A percentile compares a stretch with the other conserved stretches of the same genome.
Conservation (phyloP, 306 rosid genomes). For the Hylodesmum podocarpum region DNA sequence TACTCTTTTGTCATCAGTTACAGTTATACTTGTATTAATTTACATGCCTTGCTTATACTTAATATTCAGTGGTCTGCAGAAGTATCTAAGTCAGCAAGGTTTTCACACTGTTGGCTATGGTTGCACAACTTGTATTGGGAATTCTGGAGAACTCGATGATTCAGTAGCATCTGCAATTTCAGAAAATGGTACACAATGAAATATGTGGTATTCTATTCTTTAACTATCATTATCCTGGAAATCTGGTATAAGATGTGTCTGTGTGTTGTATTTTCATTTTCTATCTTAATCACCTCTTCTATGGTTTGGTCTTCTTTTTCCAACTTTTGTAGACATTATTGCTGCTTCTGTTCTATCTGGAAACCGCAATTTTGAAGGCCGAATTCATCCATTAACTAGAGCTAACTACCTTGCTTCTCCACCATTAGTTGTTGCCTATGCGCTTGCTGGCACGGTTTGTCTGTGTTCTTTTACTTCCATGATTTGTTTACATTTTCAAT, state of each 20-base stretch:
- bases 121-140: conserved; percentile 60
- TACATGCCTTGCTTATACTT: neutral
- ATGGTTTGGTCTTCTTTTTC: neutral
- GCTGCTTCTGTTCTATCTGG: conserved; percentile 51
- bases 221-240: neutral
- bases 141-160: conserved; percentile 51
- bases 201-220: neutral
- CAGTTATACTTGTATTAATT: too few relatives aligned
- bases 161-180: conserved; percentile 38
- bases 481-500: neutral
- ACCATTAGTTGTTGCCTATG: conserved; percentile 49
- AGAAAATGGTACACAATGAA: conserved; percentile 20
- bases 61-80: conserved; percentile 35
- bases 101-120: conserved; percentile 45
- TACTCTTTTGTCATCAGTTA: too few relatives aligned
- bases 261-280: neutral
- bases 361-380: conserved; percentile 53
- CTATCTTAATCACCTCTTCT: neutral
- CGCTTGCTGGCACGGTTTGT: conserved; percentile 45
- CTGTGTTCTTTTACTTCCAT: neutral
- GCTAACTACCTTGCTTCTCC: conserved; percentile 58
- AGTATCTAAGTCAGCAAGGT: conserved; percentile 30
- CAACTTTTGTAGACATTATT: conserved; percentile 39
- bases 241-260: too few relatives aligned
- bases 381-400: conserved; percentile 44